Percentiles rank a stretch among this genome's conserved stretches.
Evolutionary conservation across 1,284 basidiomycete genomes (phyloP).

Genomic region (Cerioporus squamosus): DNA sequence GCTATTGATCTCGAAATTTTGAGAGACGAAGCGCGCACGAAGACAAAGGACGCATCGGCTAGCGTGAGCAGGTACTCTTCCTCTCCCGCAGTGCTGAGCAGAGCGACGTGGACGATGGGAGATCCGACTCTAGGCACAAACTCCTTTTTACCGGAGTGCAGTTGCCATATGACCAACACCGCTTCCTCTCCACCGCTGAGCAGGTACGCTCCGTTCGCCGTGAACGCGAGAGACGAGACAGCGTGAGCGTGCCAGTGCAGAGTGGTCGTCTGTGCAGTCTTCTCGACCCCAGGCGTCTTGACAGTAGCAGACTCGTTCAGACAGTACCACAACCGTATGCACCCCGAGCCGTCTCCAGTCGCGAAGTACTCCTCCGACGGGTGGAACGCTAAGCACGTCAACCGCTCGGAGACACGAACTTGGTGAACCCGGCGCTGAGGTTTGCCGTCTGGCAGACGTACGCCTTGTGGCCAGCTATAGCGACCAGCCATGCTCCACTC

Average conservation of each 20-base stretch:
- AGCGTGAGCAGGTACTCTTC: conserved; percentile 90
- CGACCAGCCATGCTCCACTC: conserved; percentile 84
- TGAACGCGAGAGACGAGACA: conserved; percentile 89
- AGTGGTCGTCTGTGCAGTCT: conserved; percentile 81
- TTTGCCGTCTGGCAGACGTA: conserved; percentile 72
- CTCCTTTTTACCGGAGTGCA: conserved; percentile 85
- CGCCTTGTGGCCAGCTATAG: conserved; percentile 79
- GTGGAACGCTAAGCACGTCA: conserved; percentile 90
- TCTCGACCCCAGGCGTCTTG: conserved; percentile 63
- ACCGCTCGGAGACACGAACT: conserved; percentile 80
- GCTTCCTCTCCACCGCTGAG: conserved; percentile 96
- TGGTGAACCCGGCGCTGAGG: conserved; percentile 74
- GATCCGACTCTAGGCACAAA: conserved; percentile 94
- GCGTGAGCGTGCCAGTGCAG: conserved; percentile 98
- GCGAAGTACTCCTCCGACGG: conserved; percentile 93
- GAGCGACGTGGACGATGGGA: conserved; percentile 77
- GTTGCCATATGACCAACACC: conserved; percentile 95
- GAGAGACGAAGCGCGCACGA: conserved; percentile 76
- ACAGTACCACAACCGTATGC: conserved; percentile 93
- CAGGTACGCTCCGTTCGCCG: conserved; percentile 90
- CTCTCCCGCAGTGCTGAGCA: conserved; percentile 56
- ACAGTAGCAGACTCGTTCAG: conserved; percentile 62
- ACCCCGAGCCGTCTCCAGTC: conserved; percentile 88
- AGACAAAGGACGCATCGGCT: conserved; percentile 82
- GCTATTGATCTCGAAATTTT: conserved; percentile 80